Evolutionary conservation across 306 rosid genomes (phyloP), one percentile per base, ranked within the genome.

Genomic region (Cyclanthera cordifolia): DNA sequence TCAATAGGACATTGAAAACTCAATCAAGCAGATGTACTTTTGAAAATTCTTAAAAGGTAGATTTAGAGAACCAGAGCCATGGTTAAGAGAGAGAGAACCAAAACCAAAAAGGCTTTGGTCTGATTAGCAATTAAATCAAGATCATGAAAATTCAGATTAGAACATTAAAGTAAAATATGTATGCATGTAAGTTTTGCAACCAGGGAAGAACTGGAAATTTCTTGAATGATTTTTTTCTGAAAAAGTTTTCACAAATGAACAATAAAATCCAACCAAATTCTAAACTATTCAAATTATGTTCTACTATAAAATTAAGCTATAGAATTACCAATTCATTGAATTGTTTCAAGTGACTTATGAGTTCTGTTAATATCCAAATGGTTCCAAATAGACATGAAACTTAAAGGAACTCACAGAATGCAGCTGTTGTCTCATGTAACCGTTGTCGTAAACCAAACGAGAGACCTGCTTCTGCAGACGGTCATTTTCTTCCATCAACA

Each of bases 381-480:
- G 12, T 6, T 39, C n/a, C 30, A 63, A 63, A 19, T 19, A 39
- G 30, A 63, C 49, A 61, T 11, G 24, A 34, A 34, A 11, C 48
- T 59, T 59, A 8, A 30, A 21, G 52, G 69, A 64, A 64, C 23
- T 82, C 71, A 92, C 98, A 75, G 82, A 89, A 0, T 85, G 95
- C 64, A 89, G 79, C 69, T 92, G 96, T 20, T 79, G 81, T 48
- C 75, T 81, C 96, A 92, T 89, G 49, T 74, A 92, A 25, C 96
- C 96, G 52, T 92, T 92, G 51, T 92, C 93, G 32, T 92, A 92
- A 3, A 92, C 98, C 77, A 92, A 71, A 8, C 88, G 98, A 0
- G 98, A 92, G 51, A 92, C 98, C 74, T 92, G 98, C 82, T 89
- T 92, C 95, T 92, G 98, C 59, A 92, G 37, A 32, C 98, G 96